Evolutionary conservation across 257 asterid genomes (phyloP), one percentile per base, ranked within the genome.

Genomic region (Ilex aquifolium): DNA sequence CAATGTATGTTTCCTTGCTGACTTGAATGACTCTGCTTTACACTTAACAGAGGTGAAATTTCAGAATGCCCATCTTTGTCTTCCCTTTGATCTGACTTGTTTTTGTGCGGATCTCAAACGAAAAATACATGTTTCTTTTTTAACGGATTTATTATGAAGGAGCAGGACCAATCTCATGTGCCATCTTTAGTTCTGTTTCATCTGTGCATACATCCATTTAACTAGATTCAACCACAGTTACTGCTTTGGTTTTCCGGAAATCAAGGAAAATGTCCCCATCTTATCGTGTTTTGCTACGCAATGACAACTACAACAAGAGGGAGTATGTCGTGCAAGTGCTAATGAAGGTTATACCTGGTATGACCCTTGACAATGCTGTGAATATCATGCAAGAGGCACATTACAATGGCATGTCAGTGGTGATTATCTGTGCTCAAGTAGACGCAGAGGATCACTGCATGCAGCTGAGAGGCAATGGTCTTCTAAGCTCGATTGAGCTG

Each of bases 361-460:
- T 92, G 95, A 92, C 95, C 0, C 58, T 92, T 0, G 98, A 89
- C 84, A 85, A 80, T 67, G 97, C 97, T 5, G 98, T 88, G 59
- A 92, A 92, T 40, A 85, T 92, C 46, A 92, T 92, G 98, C 97
- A 92, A 77, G 97, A 92, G 74, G 97, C 98, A 10, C 98, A 88
- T 61, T 8, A 65, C 81, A 88, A 92, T 63, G 98, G 95, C 46
- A 59, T 85, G 44, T 29, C 97, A 0, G 97, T 92, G 58, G 97
- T 92, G 57, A 89, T 92, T 61, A 72, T 85, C 63, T 92, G 98
- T 56, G 95, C 77, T 63, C 98, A 92, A 80, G 86, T 79, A 39
- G 95, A 89, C 65, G 97, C 97, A 0, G 98, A 92, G 76, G 97
- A 92, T 31, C 95, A 92, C 57, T 92, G 96, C 74, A 85, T 63